A percentile compares a stretch with the other conserved stretches of the same genome.
These are phyloP conservation scores for Torulaspora microellipsoides DNA, from an alignment of 805 yeast species.

Conservation along the genomic window DNA sequence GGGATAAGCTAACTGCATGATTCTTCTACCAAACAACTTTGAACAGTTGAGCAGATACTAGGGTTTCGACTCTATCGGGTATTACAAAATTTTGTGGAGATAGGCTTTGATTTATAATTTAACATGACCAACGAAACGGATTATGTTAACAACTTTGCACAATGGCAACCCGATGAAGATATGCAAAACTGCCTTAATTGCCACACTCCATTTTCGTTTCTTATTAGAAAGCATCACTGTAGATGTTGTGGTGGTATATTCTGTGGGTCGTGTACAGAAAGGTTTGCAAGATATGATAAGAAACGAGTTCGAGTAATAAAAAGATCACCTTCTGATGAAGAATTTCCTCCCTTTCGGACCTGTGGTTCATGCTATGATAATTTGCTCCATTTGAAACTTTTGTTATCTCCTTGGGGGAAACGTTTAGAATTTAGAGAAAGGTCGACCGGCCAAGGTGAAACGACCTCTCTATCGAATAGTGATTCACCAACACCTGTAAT, in stretches of 20 bases:
- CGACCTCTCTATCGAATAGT: not conserved
- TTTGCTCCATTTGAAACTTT: constrained; percentile 28
- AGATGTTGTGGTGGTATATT: constrained; percentile 64
- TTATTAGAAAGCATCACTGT: constrained; percentile 64
- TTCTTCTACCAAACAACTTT: too few relatives aligned
- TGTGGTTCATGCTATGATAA: constrained; percentile 55
- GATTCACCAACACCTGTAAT: constrained; percentile 11
- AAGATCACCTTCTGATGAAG: constrained; percentile 21
- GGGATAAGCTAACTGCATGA: too few relatives aligned
- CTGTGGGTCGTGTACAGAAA: constrained; percentile 40
- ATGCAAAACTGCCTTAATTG: constrained; percentile 45
- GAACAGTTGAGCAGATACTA: too few relatives aligned
- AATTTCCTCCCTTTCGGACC: constrained; percentile 52
- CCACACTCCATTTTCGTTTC: constrained; percentile 41
- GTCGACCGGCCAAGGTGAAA: constrained; percentile 1
- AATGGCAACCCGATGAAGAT: constrained; percentile 33
- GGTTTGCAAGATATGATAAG: constrained; percentile 28
- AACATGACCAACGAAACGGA: constrained; percentile 11
- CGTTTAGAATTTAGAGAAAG: constrained; percentile 9
- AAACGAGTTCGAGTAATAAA: constrained; percentile 26
- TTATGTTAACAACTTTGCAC: constrained; percentile 24
- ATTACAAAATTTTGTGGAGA: too few relatives aligned
- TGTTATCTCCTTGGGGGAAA: constrained; percentile 21
- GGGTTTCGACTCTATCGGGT: too few relatives aligned
- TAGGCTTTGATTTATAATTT: too few relatives aligned